Conservation (phyloP, 2,329 filamentous ascomycete species). For the Leptographium procerum region DNA sequence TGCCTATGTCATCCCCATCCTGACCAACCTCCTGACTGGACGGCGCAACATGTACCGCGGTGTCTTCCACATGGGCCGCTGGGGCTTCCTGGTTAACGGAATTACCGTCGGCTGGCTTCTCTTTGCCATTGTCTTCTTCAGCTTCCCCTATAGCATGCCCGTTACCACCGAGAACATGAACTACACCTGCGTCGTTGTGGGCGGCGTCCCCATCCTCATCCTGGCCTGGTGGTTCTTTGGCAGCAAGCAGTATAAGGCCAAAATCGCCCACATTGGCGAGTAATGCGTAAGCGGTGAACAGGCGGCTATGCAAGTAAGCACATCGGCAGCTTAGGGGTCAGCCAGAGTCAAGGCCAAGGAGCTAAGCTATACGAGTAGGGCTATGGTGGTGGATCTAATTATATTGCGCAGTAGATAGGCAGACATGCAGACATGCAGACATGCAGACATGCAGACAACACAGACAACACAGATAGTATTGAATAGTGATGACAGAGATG, state of each 20-base stretch:
- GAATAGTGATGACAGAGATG: no score
- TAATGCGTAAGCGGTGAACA: background rate
- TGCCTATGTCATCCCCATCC: conserved; percentile 32
- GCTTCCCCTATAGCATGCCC: conserved; percentile 34
- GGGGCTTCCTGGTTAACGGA: conserved; percentile 24
- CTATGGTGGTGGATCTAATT: no score
- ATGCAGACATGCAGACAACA: no score
- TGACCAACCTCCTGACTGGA: conserved; percentile 29
- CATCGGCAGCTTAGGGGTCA: no score
- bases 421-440: no score
- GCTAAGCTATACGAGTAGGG: no score
- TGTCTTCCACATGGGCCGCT: conserved; percentile 24
- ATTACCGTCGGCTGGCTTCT: conserved; percentile 25
- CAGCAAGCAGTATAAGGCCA: background rate
- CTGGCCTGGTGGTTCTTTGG: conserved; percentile 36
- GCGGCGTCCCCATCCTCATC: conserved; percentile 33
- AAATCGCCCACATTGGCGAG: background rate
- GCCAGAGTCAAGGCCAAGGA: no score
- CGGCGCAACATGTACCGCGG: conserved; percentile 28
- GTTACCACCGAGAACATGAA: conserved; percentile 31
- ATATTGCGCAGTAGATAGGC: no score
- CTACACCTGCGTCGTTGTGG: conserved; percentile 42
- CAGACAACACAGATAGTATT: no score
- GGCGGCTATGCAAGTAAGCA: no score
- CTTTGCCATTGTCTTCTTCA: conserved; percentile 32